These are phyloP conservation scores for Endocalyx cinctus DNA, from an alignment of 2,329 filamentous ascomycete species.

Conservation along the genomic window DNA sequence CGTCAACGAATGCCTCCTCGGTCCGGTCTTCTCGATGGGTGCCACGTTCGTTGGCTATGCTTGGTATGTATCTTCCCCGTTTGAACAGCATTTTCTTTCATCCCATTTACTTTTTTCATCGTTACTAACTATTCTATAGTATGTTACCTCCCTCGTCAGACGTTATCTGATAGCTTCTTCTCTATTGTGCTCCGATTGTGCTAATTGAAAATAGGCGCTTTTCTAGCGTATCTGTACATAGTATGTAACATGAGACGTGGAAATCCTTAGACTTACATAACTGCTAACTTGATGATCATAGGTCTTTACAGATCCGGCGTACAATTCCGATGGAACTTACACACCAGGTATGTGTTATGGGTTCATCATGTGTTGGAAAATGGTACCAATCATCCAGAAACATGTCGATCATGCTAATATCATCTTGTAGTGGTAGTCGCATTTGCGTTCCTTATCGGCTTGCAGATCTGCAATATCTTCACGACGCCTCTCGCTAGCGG, in stretches of 20 bases:
- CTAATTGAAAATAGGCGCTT: constrained; percentile 4
- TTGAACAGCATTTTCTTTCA: no score
- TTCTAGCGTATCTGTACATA: neutral
- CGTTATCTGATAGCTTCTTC: no score
- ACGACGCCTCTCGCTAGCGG: constrained; percentile 83
- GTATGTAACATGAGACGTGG: constrained; percentile 6
- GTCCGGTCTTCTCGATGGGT: constrained; percentile 50
- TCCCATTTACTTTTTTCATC: constrained; percentile 84
- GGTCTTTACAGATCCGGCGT: constrained; percentile 21
- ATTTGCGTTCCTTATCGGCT: constrained; percentile 73
- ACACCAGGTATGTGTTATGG: constrained; percentile 18
- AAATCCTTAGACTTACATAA: no score
- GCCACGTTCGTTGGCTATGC: constrained; percentile 79
- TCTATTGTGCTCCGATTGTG: constrained; percentile 71
- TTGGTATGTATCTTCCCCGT: no score
- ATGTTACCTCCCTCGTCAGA: no score
- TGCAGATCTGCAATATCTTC: constrained; percentile 87
- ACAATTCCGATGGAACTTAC: constrained; percentile 20
- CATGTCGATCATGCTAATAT: constrained; percentile 1
- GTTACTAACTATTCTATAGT: constrained; percentile 60
- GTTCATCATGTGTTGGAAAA: no score
- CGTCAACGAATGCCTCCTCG: constrained; percentile 81
- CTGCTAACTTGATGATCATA: constrained; percentile 7
- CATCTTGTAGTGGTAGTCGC: constrained; percentile 22
- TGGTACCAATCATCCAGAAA: neutral